Conservation (phyloP, 495 filamentous ascomycete species). For the Beverwykella pulmonaria region DNA sequence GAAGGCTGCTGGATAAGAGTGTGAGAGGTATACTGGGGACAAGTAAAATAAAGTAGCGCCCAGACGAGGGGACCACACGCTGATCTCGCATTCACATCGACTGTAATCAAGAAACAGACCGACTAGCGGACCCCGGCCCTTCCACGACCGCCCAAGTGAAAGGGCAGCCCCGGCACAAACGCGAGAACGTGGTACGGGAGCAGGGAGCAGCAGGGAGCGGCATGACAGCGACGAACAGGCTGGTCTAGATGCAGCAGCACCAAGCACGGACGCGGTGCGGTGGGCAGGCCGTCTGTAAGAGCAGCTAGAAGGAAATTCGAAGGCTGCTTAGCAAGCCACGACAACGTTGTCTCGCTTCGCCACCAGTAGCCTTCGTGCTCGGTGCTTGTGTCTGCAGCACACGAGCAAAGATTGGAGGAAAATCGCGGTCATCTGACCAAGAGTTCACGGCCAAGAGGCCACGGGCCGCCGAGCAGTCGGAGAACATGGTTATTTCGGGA, state of each 20-base stretch:
- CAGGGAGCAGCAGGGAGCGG: background rate
- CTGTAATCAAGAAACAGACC: conserved; percentile 1
- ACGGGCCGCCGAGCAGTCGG: conserved; percentile 1
- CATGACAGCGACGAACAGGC: background rate
- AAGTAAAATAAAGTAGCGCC: conserved; percentile 4
- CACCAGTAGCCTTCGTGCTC: background rate
- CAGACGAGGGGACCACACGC: conserved; percentile 13
- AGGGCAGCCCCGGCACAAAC: conserved; percentile 5
- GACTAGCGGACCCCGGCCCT: background rate
- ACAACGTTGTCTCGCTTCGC: conserved; percentile 3
- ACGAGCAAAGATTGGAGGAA: background rate
- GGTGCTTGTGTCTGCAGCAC: conserved; percentile 1
- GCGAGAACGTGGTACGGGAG: background rate
- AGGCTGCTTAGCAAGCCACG: conserved; percentile 8
- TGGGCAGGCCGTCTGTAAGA: background rate
- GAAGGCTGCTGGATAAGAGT: background rate
- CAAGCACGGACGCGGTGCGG: background rate
- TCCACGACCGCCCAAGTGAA: background rate
- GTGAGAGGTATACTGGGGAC: conserved; percentile 4
- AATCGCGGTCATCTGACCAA: conserved; percentile 10
- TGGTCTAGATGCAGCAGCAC: background rate
- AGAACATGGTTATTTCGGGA: background rate
- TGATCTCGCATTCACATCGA: conserved; percentile 5
- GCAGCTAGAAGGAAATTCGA: conserved; percentile 13
- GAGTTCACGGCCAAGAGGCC: background rate